Percentiles rank a stretch among this genome's conserved stretches.
phyloP scores from a whole-genome alignment of 2,329 filamentous ascomycete genomes.

The Thielaviopsis musarum region DNA sequence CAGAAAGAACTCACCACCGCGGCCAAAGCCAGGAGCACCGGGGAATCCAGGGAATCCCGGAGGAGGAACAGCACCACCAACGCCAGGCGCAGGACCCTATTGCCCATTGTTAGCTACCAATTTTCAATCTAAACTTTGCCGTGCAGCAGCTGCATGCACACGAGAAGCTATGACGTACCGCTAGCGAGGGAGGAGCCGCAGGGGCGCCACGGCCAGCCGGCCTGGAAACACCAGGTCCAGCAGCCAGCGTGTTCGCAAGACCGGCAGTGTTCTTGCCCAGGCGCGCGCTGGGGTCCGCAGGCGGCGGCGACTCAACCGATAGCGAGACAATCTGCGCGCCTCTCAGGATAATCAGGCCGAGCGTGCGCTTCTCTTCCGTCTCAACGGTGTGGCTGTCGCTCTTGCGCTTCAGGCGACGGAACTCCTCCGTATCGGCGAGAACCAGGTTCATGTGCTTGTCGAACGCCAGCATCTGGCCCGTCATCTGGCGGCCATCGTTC shows the following conservation, averaged over 20 bases:
- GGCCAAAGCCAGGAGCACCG: constrained; percentile 35
- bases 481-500: constrained; percentile 90
- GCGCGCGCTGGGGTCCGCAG: constrained; percentile 79
- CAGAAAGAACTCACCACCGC: constrained; percentile 32
- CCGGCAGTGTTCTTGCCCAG: constrained; percentile 61
- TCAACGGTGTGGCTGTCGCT: constrained; percentile 60
- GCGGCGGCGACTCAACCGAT: constrained; percentile 88
- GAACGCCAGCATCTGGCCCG: constrained; percentile 94
- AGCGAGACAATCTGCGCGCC: constrained; percentile 89
- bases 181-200: constrained; percentile 55
- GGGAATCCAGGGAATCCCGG: constrained; percentile 37
- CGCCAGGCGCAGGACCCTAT: constrained; percentile 66
- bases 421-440: constrained; percentile 95
- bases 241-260: constrained; percentile 51
- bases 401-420: constrained; percentile 78
- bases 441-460: constrained; percentile 99
- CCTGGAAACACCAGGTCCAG: constrained; percentile 78
- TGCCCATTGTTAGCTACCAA: neutral
- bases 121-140: neutral
- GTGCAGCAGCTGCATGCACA: neutral
- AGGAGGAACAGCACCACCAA: constrained; percentile 56
- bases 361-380: constrained; percentile 91
- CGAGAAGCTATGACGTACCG: constrained; percentile 31
- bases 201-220: constrained; percentile 69
- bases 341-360: constrained; percentile 85